phyloP scores from a whole-genome alignment of 2,329 filamentous ascomycete genomes.

The Fusarium devonianum region DNA sequence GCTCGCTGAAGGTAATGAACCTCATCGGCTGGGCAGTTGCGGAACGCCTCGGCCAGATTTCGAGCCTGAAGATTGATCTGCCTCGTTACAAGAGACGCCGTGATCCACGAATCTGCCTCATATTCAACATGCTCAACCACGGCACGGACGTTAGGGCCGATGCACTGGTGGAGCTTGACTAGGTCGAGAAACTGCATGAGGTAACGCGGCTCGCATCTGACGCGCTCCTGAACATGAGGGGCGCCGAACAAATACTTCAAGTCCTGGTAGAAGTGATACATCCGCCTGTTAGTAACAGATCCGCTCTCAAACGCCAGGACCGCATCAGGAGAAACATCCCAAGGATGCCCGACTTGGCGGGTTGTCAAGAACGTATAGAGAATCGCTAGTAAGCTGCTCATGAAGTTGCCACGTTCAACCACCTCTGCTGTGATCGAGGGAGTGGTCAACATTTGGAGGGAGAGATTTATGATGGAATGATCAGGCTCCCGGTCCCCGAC shows the following conservation, averaged over 20 bases:
- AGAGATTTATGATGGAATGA: slow-evolving; percentile 98
- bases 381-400: slow-evolving; percentile 94
- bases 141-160: slow-evolving; percentile 90
- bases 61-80: slow-evolving; percentile 94
- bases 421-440: slow-evolving; percentile 96
- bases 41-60: slow-evolving; percentile 87
- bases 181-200: slow-evolving; percentile 94
- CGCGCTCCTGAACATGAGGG: slow-evolving; percentile 83
- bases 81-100: slow-evolving; percentile 88
- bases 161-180: slow-evolving; percentile 95
- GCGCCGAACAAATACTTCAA: slow-evolving; percentile 90
- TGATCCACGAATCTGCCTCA: slow-evolving; percentile 98
- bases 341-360: slow-evolving; percentile 91
- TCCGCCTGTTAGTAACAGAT: slow-evolving; percentile 90
- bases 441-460: slow-evolving; percentile 94
- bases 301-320: slow-evolving; percentile 93
- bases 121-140: slow-evolving; percentile 97
- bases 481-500: slow-evolving; percentile 96
- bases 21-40: slow-evolving; percentile 70
- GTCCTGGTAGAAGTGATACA: slow-evolving; percentile 98
- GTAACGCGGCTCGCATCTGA: slow-evolving; percentile 85
- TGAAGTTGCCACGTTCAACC: slow-evolving; percentile 92
- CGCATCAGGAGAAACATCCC: slow-evolving; percentile 84
- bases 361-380: slow-evolving; percentile 97
- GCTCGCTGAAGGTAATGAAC: slow-evolving; percentile 71